phyloP scores from a whole-genome alignment of 495 filamentous ascomycete species.

The Neurospora sp. region DNA sequence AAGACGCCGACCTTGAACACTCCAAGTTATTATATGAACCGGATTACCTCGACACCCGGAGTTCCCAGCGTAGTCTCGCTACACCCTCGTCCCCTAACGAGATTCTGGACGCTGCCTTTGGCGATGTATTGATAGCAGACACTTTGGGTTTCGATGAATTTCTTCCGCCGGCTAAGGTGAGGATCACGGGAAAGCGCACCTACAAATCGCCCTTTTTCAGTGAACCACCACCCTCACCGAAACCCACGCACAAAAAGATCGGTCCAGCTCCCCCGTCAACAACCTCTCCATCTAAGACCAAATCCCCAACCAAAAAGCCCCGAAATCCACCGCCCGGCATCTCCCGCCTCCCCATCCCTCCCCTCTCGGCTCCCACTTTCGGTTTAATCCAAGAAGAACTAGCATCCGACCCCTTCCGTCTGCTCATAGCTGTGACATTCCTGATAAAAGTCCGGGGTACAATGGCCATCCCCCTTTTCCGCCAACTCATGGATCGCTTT shows the following conservation, averaged over 20 bases:
- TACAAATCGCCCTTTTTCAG: conserved; percentile 36
- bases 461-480: conserved; percentile 70
- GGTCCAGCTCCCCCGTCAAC: conserved; percentile 7
- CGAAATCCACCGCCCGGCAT: conserved; percentile 35
- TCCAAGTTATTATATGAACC: not conserved
- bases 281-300: not conserved
- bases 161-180: conserved; percentile 6
- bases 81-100: not conserved
- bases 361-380: conserved; percentile 51
- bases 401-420: conserved; percentile 55
- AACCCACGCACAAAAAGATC: not conserved
- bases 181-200: not conserved
- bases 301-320: conserved; percentile 4
- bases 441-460: conserved; percentile 70
- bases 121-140: not conserved
- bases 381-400: conserved; percentile 80
- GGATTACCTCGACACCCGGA: not conserved
- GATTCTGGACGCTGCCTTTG: not conserved
- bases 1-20: not conserved
- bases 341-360: conserved; percentile 62
- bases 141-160: not conserved
- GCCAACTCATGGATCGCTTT: conserved; percentile 53
- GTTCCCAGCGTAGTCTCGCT: not conserved
- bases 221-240: conserved; percentile 6
- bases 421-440: conserved; percentile 71